A percentile compares a stretch with the other conserved stretches of the same genome.
phyloP scores from a whole-genome alignment of 2,329 filamentous ascomycete genomes.

The Chaetomiaceae sp. region DNA sequence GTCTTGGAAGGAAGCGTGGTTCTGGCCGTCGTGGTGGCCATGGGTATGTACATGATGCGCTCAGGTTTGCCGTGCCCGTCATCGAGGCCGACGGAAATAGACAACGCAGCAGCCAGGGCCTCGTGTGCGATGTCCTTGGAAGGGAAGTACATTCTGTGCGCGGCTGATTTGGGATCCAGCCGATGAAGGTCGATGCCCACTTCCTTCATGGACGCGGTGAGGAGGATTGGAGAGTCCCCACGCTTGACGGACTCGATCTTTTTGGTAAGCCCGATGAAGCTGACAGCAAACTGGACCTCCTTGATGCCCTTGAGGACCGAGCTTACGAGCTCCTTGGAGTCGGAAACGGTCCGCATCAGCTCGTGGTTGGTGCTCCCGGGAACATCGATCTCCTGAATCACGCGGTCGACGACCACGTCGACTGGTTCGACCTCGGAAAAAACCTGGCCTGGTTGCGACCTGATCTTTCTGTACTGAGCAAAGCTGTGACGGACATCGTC shows the following conservation, averaged over 20 bases:
- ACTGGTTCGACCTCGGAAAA: slow-evolving; percentile 41
- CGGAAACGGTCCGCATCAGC: slow-evolving; percentile 78
- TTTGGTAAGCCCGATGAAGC: slow-evolving; percentile 83
- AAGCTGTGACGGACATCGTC: slow-evolving; percentile 72
- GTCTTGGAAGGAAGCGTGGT: slow-evolving; percentile 95
- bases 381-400: slow-evolving; percentile 69
- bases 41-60: slow-evolving; percentile 86
- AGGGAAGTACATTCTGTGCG: slow-evolving; percentile 98
- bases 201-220: slow-evolving; percentile 94
- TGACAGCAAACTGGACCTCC: slow-evolving; percentile 92
- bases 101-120: slow-evolving; percentile 84
- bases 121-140: slow-evolving; percentile 91
- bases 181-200: slow-evolving; percentile 89
- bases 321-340: slow-evolving; percentile 87
- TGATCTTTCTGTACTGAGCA: slow-evolving; percentile 49
- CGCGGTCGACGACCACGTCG: slow-evolving; percentile 64
- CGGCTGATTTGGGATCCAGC: slow-evolving; percentile 85
- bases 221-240: slow-evolving; percentile 64
- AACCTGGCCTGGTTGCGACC: slow-evolving; percentile 33
- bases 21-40: slow-evolving; percentile 92
- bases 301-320: slow-evolving; percentile 90
- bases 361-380: slow-evolving; percentile 63
- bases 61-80: slow-evolving; percentile 84
- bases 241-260: slow-evolving; percentile 65
- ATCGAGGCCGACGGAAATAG: slow-evolving; percentile 85